These are phyloP conservation scores for Lasiodiplodia theobromae DNA, from an alignment of 2,329 filamentous ascomycete genomes.

Conservation along the genomic window DNA sequence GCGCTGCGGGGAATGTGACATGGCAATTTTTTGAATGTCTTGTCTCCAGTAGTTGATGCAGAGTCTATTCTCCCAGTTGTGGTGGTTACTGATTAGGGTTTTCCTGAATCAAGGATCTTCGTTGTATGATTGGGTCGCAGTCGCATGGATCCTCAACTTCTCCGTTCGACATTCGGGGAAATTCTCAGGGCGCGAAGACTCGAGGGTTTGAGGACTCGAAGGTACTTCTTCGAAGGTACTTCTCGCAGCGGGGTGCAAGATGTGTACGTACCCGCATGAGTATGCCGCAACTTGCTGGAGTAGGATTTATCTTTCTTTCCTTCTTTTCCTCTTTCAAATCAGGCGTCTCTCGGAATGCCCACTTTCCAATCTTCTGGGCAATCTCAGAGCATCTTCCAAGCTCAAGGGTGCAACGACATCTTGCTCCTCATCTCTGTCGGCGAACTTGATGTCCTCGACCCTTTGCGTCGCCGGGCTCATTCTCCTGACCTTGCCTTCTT, in stretches of 20 bases:
- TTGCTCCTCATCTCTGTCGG: slow-evolving; percentile 15
- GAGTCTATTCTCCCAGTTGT: not conserved
- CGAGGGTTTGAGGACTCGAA: too few relatives aligned
- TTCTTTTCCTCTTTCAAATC: not conserved
- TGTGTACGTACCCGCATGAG: not conserved
- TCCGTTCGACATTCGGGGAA: not conserved
- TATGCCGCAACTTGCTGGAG: not conserved
- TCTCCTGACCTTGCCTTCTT: slow-evolving; percentile 6
- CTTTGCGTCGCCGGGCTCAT: slow-evolving; percentile 5
- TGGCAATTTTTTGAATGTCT: not conserved
- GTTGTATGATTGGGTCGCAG: not conserved
- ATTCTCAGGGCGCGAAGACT: not conserved
- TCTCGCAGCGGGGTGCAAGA: not conserved
- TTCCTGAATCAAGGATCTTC: not conserved
- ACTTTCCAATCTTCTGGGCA: slow-evolving; percentile 15
- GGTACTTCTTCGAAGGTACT: not conserved
- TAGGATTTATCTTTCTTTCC: not conserved
- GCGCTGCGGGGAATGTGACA: not conserved
- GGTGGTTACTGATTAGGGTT: not conserved
- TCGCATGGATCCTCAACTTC: not conserved
- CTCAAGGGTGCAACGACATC: slow-evolving; percentile 18
- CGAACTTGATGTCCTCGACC: slow-evolving; percentile 8
- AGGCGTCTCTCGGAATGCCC: not conserved
- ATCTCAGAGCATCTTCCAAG: slow-evolving; percentile 3
- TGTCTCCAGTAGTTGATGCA: not conserved